Evolutionary conservation across 768 basidiomycete genomes (phyloP), one percentile per base, ranked within the genome.

Genomic region (Leccinum uliginosum): DNA sequence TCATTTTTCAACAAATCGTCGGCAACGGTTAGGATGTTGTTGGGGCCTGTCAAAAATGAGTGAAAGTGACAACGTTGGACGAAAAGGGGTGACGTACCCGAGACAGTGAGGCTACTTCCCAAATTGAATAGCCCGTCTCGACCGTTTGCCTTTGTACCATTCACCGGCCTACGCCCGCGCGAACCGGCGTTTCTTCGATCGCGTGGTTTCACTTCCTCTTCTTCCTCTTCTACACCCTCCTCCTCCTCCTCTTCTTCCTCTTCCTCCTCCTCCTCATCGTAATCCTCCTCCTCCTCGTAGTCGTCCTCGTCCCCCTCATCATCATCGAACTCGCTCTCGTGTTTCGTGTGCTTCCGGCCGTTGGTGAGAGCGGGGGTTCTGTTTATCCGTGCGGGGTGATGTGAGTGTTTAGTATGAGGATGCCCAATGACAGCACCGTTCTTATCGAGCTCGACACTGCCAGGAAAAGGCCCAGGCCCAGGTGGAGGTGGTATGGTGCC

Each of bases 1-100:
- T 99, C 95, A 66, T 98, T 98, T 80, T 97, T 97, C 65, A 99
- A 80, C 46, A 99, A 83, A 75, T 99, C 97, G 69, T 99, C 97
- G 47, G 97, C 97, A 53, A 99, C 96, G 21, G 97, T 99, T 46
- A 99, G 80, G 70, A 99, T 98, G 66, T 94, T 95, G 66, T 92
- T 94, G 71, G 87, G 87, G 54, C 86, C 88, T 89, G 62, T 49
- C 15, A 55, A 17, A 58, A 62, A 64, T 66, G 60, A 60, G 60
- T 54, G 59, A 65, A 61, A 60, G 60, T 40, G 54, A 48, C 23
- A 52, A 48, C 34, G 52, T 47, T 12, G 45, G 46, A 58, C 54
- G 50, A 50, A 43, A 46, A 24, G 56, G 24, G 26, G n/a, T 8
- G 35, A 81, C 83, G 71, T 70, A 81, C 89, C 89, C 56, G 87